Evolutionary conservation across 495 filamentous ascomycete species (phyloP), one percentile per base, ranked within the genome.

Genomic region (Xylaria sp.): DNA sequence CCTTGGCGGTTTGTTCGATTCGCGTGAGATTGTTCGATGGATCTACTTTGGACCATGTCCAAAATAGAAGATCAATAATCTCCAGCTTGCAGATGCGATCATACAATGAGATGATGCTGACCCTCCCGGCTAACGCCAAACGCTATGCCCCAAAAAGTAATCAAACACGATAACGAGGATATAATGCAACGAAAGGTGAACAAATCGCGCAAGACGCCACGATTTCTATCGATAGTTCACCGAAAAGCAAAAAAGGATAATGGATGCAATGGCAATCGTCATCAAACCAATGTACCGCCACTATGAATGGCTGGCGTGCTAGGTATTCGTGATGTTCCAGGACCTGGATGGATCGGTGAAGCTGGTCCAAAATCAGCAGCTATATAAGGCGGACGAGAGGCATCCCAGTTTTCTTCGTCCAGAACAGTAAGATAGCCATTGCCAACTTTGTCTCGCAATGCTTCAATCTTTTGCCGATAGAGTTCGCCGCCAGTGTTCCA

Each of bases 391-490:
- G 79, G 76, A 44, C 79, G 78, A 48, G 79, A 76, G 11, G 79
- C 62, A 73, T 87, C 84, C 86, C 86, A 87, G n/a, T 86, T 84
- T 75, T 93, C 91, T 72, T 97, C 96, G 68, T 90, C 90, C 57
- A 98, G 85, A 6, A 93, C 92, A 70, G 89, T 93, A 40, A 98
- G 86, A 88, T 97, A 99, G 61, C 89, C 90, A 71, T 88, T 91
- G 44, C 93, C 93, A 62, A 97, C 89, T 71, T 97, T 93, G 73
- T 90, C 90, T 52, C 92, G 91, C 21, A 97, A 81, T 15, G 91
- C 91, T 79, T 96, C 93, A 59, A 98, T 88, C 74, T 94, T 94
- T 78, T 91, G 91, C 48, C 89, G 88, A 79, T 95, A 97, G 7
- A 93, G 83, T 75, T 97, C 93, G 61, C 91, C 90, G 63, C 89